phyloP scores from a whole-genome alignment of 768 basidiomycete species.

The Daedalea quercina region DNA sequence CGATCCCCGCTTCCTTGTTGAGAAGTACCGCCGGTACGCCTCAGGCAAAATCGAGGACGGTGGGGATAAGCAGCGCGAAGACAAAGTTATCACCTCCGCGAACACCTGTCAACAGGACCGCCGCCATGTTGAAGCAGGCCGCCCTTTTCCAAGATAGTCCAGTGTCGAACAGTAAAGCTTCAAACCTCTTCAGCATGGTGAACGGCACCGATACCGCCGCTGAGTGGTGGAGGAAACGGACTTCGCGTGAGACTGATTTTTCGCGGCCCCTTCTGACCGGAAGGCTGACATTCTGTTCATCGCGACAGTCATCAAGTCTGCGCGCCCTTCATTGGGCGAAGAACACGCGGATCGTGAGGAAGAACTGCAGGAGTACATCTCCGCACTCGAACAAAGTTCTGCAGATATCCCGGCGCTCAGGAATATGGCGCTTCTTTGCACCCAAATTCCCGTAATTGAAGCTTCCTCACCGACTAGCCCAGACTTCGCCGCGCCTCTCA shows the following conservation, averaged over 20 bases:
- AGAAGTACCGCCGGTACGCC: conserved; percentile 23
- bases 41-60: conserved; percentile 34
- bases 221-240: conserved; percentile 82
- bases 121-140: conserved; percentile 62
- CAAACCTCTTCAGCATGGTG: conserved; percentile 64
- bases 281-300: conserved; percentile 9
- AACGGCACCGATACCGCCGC: conserved; percentile 63
- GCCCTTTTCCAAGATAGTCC: conserved; percentile 83
- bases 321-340: conserved; percentile 35
- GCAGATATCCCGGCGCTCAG: conserved; percentile 52
- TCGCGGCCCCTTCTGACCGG: conserved; percentile 7
- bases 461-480: conserved; percentile 50
- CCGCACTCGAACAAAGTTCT: conserved; percentile 44
- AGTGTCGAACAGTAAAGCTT: conserved; percentile 39
- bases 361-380: conserved; percentile 49
- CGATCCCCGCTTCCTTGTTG: conserved; percentile 47
- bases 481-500: conserved; percentile 41
- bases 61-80: conserved; percentile 21
- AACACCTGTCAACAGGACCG: conserved; percentile 59
- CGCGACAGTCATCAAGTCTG: conserved; percentile 41
- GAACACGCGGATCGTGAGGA: conserved; percentile 34
- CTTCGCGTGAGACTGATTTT: conserved; percentile 45
- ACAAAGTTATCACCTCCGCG: conserved; percentile 34
- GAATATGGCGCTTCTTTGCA: conserved; percentile 58
- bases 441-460: conserved; percentile 40